Conservation (phyloP, 495 filamentous ascomycete species). For the Cercophora scortea region DNA sequence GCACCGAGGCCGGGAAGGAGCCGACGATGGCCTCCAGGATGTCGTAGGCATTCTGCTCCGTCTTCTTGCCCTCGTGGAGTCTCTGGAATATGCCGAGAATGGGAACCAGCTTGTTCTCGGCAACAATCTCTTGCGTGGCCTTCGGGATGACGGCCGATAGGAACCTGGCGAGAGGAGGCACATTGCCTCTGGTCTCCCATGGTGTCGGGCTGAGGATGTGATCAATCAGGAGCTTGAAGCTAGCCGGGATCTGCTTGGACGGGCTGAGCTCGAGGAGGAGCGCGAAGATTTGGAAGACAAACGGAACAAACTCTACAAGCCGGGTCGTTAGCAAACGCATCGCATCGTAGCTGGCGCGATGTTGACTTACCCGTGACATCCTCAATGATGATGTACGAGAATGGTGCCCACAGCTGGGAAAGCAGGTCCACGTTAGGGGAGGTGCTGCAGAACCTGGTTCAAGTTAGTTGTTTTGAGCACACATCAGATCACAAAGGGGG, state of each 20-base stretch:
- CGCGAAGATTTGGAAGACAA: constrained; percentile 91
- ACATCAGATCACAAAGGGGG: neutral
- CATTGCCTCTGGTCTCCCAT: constrained; percentile 89
- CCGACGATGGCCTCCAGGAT: constrained; percentile 72
- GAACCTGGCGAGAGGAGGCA: constrained; percentile 80
- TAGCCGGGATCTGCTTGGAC: constrained; percentile 59
- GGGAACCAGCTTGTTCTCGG: constrained; percentile 62
- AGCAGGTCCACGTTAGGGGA: constrained; percentile 67
- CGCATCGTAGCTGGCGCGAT: no score
- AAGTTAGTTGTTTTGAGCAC: constrained; percentile 6
- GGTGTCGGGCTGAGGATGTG: constrained; percentile 66
- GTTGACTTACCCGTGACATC: constrained; percentile 63
- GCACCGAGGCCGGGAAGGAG: constrained; percentile 58
- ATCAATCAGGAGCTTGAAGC: constrained; percentile 66
- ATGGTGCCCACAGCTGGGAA: constrained; percentile 65
- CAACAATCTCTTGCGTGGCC: constrained; percentile 59
- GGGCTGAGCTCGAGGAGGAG: constrained; percentile 80
- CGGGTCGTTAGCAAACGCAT: constrained; percentile 8
- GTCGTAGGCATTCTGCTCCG: constrained; percentile 79
- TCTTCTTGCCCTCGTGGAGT: constrained; percentile 62
- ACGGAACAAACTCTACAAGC: constrained; percentile 79
- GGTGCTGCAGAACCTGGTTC: constrained; percentile 55
- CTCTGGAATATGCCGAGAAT: constrained; percentile 90
- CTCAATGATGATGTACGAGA: constrained; percentile 64
- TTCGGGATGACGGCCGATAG: constrained; percentile 78